phyloP scores from a whole-genome alignment of 2,329 filamentous ascomycete genomes.

The Diaporthe destruens region DNA sequence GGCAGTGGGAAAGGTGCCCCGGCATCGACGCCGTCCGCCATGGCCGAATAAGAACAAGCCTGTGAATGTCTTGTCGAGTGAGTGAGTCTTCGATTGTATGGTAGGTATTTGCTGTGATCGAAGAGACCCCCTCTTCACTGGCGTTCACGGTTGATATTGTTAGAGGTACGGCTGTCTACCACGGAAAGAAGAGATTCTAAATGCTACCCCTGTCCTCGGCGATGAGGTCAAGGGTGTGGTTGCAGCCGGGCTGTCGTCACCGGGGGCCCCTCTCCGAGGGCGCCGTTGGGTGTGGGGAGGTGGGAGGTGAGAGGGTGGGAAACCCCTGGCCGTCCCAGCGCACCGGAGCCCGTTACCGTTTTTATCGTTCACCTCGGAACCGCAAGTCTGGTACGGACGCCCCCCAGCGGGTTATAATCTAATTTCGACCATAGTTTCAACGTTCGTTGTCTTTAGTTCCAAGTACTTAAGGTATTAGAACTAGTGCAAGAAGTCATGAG shows the following conservation, averaged over 20 bases:
- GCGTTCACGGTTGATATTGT: background rate
- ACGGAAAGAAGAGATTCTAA: no score
- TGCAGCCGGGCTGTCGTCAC: constrained; percentile 18
- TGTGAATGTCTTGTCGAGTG: background rate
- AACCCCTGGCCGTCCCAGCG: constrained; percentile 22
- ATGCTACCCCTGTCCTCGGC: background rate
- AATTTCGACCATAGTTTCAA: background rate
- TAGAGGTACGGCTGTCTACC: background rate
- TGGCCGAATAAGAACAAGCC: constrained; percentile 39
- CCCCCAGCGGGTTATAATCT: background rate
- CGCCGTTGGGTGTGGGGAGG: constrained; percentile 10
- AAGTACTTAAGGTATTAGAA: no score
- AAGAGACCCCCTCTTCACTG: background rate
- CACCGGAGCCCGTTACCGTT: constrained; percentile 5
- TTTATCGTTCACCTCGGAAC: background rate
- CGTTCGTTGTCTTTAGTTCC: background rate
- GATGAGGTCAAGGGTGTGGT: constrained; percentile 18
- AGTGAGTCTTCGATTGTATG: background rate
- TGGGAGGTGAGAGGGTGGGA: constrained; percentile 7
- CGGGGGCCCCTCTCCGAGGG: background rate
- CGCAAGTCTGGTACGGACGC: background rate
- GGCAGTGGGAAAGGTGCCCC: constrained; percentile 64
- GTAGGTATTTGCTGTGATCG: background rate
- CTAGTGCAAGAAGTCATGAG: no score
- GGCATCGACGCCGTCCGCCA: constrained; percentile 41